Evolutionary conservation across 306 rosid species (phyloP).

Genomic region (Begonia peltatifolia): DNA sequence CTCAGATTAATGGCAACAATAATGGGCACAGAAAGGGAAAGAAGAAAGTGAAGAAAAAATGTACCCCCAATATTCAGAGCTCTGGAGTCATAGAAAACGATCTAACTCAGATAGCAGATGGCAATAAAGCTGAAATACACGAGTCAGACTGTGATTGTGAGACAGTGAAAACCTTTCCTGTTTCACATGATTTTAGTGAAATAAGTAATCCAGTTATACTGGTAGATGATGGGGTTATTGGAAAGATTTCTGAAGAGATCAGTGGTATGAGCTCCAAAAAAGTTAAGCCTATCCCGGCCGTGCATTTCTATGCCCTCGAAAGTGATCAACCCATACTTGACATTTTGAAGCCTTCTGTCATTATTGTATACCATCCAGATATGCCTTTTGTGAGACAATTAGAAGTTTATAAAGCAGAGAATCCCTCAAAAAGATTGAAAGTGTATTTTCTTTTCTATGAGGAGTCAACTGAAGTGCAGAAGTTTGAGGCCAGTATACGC

Average conservation of each 20-base stretch:
- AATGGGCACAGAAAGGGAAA: conserved; percentile 35
- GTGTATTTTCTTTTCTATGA: conserved; percentile 89
- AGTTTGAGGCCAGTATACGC: conserved; percentile 84
- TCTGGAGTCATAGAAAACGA: conserved; percentile 16
- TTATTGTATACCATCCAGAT: conserved; percentile 92
- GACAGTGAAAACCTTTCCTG: conserved; percentile 12
- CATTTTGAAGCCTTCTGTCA: conserved; percentile 56
- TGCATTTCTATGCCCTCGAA: conserved; percentile 80
- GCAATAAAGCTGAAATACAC: conserved; percentile 22
- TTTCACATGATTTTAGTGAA: conserved; percentile 24
- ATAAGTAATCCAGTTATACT: conserved; percentile 18
- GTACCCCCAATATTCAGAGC: conserved; percentile 16
- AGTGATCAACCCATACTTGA: conserved; percentile 83
- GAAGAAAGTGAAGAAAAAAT: conserved; percentile 36
- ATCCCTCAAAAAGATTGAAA: conserved; percentile 55
- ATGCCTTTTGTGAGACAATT: conserved; percentile 85
- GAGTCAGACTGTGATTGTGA: conserved; percentile 22
- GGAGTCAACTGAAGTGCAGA: conserved; percentile 85
- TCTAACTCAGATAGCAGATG: conserved; percentile 20
- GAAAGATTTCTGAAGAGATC: conserved; percentile 27
- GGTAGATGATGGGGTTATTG: conserved; percentile 24
- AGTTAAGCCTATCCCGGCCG: conserved; percentile 53
- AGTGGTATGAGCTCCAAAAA: conserved; percentile 14
- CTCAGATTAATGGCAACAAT: conserved; percentile 20
- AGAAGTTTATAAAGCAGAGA: conserved; percentile 75